A percentile compares a stretch with the other conserved stretches of the same genome.
Evolutionary conservation across 345 rosid genomes (phyloP).

Genomic region (Brassica rapa): DNA sequence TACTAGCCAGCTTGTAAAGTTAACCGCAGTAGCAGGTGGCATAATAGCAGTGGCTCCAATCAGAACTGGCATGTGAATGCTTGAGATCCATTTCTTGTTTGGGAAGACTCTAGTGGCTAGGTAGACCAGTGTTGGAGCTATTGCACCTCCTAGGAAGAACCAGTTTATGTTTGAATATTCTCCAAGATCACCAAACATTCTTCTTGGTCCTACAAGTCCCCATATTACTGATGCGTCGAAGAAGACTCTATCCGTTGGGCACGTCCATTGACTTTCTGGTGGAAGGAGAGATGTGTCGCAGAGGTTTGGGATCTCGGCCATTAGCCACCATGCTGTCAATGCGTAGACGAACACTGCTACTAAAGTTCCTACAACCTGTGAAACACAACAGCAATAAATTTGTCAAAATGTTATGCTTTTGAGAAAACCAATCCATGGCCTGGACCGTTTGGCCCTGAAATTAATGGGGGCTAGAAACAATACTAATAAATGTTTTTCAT

Average conservation of each 20-base stretch:
- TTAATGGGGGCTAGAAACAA: too few species aligned
- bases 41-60: constrained; percentile 68
- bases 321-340: constrained; percentile 81
- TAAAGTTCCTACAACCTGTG: constrained; percentile 70
- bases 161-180: constrained; percentile 64
- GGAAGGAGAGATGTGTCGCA: constrained; percentile 60
- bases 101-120: constrained; percentile 68
- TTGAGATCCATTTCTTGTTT: constrained; percentile 55
- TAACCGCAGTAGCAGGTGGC: constrained; percentile 84
- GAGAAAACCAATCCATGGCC: too few species aligned
- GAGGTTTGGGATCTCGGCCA: constrained; percentile 66
- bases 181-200: constrained; percentile 76
- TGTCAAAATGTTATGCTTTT: background rate
- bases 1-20: constrained; percentile 71
- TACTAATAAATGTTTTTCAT: too few species aligned
- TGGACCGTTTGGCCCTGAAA: too few species aligned
- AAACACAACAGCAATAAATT: background rate
- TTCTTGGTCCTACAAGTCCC: constrained; percentile 83
- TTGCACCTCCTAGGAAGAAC: constrained; percentile 75
- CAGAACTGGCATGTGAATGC: constrained; percentile 68
- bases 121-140: constrained; percentile 68
- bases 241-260: constrained; percentile 69
- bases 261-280: constrained; percentile 70
- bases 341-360: constrained; percentile 55
- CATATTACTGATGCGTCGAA: constrained; percentile 81